Evolutionary conservation across 768 basidiomycete species (phyloP).

Genomic region (Podaxis sp.): DNA sequence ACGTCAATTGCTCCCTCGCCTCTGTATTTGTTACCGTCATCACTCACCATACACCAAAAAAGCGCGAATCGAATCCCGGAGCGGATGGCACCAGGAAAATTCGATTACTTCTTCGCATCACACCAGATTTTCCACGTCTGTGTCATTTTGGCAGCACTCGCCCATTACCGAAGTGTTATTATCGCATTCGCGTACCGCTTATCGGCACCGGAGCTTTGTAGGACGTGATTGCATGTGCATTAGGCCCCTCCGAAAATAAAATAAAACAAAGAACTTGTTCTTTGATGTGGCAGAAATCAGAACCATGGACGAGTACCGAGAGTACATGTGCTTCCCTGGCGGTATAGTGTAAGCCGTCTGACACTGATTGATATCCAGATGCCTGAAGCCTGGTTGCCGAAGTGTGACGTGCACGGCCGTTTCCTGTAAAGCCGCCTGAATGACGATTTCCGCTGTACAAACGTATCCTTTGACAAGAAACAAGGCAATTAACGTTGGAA

Average conservation of each 20-base stretch:
- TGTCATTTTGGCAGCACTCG: conserved; percentile 70
- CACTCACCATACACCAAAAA: background rate
- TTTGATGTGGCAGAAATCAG: conserved; percentile 7
- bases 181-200: conserved; percentile 63
- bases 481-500: background rate
- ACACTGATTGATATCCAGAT: conserved; percentile 4
- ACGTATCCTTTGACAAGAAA: background rate
- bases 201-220: conserved; percentile 30
- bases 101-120: conserved; percentile 77
- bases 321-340: conserved; percentile 4
- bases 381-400: background rate
- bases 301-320: background rate
- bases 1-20: conserved; percentile 15
- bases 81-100: conserved; percentile 67
- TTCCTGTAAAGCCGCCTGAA: background rate
- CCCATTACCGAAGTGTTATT: conserved; percentile 61
- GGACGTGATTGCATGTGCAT: conserved; percentile 14
- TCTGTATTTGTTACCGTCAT: conserved; percentile 12
- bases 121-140: conserved; percentile 91
- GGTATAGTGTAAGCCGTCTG: conserved; percentile 1
- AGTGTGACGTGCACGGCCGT: conserved; percentile 2
- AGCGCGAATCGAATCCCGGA: conserved; percentile 88
- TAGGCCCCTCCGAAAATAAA: background rate
- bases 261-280: background rate
- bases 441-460: background rate